Percentiles rank a stretch among this genome's conserved stretches.
Conservation (phyloP, 2,329 filamentous ascomycete species). For the Microdochium trichocladiopsis region DNA sequence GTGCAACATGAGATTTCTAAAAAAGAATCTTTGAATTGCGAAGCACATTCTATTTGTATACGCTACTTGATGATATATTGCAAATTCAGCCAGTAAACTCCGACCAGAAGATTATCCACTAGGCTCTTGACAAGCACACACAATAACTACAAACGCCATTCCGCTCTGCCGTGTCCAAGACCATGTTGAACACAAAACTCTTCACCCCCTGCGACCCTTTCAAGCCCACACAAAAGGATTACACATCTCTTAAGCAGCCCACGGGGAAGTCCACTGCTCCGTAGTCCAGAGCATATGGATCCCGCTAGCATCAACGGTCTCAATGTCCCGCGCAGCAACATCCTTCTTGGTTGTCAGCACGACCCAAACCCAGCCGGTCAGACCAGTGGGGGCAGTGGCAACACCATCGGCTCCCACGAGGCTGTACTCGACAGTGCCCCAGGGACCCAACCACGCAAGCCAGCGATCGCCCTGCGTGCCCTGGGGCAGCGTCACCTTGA, state of each 20-base stretch:
- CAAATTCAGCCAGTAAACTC: too few relatives aligned
- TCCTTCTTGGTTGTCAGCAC: slow-evolving; percentile 20
- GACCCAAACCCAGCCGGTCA: slow-evolving; percentile 27
- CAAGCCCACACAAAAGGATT: background rate
- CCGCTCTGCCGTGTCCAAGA: too few relatives aligned
- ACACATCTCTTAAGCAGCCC: background rate
- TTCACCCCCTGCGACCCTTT: too few relatives aligned
- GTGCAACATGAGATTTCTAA: too few relatives aligned
- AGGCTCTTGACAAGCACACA: too few relatives aligned
- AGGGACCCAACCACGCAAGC: slow-evolving; percentile 28
- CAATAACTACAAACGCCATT: too few relatives aligned
- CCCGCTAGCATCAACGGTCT: background rate
- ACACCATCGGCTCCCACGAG: slow-evolving; percentile 12
- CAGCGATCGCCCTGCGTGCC: slow-evolving; percentile 13
- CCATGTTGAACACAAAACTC: too few relatives aligned
- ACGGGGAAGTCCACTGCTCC: background rate
- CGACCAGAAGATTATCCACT: too few relatives aligned
- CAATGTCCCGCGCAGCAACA: slow-evolving; percentile 8
- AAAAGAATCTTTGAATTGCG: too few relatives aligned
- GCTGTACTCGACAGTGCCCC: slow-evolving; percentile 24
- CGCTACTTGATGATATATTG: too few relatives aligned
- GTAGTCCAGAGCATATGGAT: background rate
- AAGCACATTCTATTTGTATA: too few relatives aligned
- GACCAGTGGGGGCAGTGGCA: slow-evolving; percentile 17
- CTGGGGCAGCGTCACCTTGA: slow-evolving; percentile 13